Base-by-base conservation (phyloP, 139 green algal genomes). In the Zygnema cylindricum region DNA sequence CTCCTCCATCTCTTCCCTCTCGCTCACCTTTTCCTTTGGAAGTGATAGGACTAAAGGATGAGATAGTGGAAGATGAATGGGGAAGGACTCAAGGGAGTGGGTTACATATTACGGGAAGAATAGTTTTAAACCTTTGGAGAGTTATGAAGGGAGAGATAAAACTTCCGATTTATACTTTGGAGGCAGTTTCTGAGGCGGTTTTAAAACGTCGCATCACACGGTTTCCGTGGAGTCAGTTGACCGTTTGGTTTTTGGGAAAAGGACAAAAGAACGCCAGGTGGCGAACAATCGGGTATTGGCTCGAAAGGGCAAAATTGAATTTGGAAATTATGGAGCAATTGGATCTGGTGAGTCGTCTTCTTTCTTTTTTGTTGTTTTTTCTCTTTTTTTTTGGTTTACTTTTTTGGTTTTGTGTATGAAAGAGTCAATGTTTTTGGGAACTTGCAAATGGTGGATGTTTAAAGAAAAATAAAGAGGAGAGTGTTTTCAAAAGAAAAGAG, bases 121-220 rank as follows among this genome's bases (percentile, higher is more conserved):
- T 98, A n/a, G 82, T 98, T 43, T 93, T 99, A 86, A 99, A 98
- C 92, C 86, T 98, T 43, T 99, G 97, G 97, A 92, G 96, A 7
- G 77, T 96, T 38, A 93, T 98, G 91, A 85, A 90, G 23, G 69
- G 33, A 2, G 95, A 96, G 88, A 69, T 98, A 82, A 95, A 93
- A 93, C 94, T 98, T 23, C 89, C 71, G 32, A 94, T 92, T 69
- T 98, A 98, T 94, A 96, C 85, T 55, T 92, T 96, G 33, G 94
- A 98, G 92, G 88, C 75, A 3, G 96, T 95, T 81, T 94, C 88
- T 25, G 94, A 95, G 0, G 95, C 95, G 0, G 94, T 99, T 73
- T 93, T 99, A 90, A 93, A 95, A 77, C 89, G 93, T 63, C 92
- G 96, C 1, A 89, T 97, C 39, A 95, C 97, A 0, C 84, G 92